Evolutionary conservation across 2,329 filamentous ascomycete genomes (phyloP).

Genomic region (Orbilia brochopaga): DNA sequence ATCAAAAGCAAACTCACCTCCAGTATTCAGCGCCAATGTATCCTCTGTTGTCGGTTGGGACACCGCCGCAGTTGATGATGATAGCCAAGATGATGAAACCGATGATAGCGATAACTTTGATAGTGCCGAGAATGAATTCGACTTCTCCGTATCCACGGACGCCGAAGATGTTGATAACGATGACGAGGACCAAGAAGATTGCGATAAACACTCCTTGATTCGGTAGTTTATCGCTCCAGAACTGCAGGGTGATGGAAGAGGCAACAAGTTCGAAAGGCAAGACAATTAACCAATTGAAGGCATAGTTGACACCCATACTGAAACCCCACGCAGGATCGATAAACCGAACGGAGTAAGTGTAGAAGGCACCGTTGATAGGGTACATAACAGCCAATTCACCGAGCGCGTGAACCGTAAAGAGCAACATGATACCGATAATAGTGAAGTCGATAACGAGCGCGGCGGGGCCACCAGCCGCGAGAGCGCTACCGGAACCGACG

Average conservation of each 20-base stretch:
- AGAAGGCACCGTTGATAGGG: conserved; percentile 69
- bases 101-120: conserved; percentile 66
- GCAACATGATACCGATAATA: conserved; percentile 66
- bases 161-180: conserved; percentile 65
- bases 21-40: conserved; percentile 70
- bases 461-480: conserved; percentile 60
- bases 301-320: conserved; percentile 65
- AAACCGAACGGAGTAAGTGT: conserved; percentile 68
- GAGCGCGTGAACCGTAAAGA: conserved; percentile 67
- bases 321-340: conserved; percentile 68
- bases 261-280: conserved; percentile 65
- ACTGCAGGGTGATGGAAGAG: conserved; percentile 64
- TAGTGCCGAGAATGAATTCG: conserved; percentile 66
- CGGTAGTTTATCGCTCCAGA: conserved; percentile 63
- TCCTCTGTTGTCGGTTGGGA: conserved; percentile 64
- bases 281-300: conserved; percentile 62
- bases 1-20: conserved; percentile 55
- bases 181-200: conserved; percentile 64
- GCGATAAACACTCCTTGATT: conserved; percentile 66
- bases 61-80: conserved; percentile 66
- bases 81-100: conserved; percentile 72
- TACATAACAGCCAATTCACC: conserved; percentile 69
- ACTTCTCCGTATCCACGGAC: conserved; percentile 67
- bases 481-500: conserved; percentile 66
- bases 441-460: conserved; percentile 59